Conservation (phyloP, 345 rosid species). For the Ricinus communis region DNA sequence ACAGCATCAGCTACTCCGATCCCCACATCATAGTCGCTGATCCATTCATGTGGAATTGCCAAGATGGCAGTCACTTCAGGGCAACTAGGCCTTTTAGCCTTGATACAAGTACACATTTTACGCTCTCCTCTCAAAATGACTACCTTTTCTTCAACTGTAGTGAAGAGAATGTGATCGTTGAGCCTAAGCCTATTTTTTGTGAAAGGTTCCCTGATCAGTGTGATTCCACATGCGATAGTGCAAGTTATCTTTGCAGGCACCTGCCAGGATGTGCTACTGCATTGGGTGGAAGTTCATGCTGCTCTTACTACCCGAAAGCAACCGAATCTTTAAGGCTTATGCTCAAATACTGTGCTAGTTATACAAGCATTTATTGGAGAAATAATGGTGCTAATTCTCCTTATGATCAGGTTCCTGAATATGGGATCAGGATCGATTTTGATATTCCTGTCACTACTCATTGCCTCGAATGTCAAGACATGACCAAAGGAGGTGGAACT, state of each 20-base stretch:
- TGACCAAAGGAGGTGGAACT: constrained; percentile 64
- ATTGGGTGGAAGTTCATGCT: constrained; percentile 57
- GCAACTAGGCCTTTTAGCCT: constrained; percentile 81
- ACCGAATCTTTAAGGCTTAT: constrained; percentile 81
- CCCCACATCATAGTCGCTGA: constrained; percentile 73
- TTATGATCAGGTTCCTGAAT: constrained; percentile 73
- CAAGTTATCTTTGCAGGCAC: constrained; percentile 86
- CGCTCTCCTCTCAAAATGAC: constrained; percentile 80
- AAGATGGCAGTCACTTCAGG: constrained; percentile 63
- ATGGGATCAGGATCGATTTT: constrained; percentile 76
- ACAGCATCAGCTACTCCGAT: constrained; percentile 69
- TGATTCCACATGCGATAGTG: constrained; percentile 84
- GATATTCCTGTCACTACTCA: constrained; percentile 73
- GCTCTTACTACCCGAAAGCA: constrained; percentile 81
- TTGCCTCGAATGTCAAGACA: constrained; percentile 85
- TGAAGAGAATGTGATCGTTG: constrained; percentile 57
- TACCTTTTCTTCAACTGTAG: constrained; percentile 91
- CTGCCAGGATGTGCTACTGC: constrained; percentile 67
- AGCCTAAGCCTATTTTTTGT: constrained; percentile 83
- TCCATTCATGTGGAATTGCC: constrained; percentile 88
- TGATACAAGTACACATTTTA: constrained; percentile 76
- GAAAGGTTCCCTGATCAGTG: constrained; percentile 84
- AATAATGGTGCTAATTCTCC: constrained; percentile 45
- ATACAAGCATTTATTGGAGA: constrained; percentile 87
- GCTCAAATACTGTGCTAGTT: constrained; percentile 75